Conservation (phyloP, 2,329 filamentous ascomycete species). For the Celoporthe dispersa region DNA sequence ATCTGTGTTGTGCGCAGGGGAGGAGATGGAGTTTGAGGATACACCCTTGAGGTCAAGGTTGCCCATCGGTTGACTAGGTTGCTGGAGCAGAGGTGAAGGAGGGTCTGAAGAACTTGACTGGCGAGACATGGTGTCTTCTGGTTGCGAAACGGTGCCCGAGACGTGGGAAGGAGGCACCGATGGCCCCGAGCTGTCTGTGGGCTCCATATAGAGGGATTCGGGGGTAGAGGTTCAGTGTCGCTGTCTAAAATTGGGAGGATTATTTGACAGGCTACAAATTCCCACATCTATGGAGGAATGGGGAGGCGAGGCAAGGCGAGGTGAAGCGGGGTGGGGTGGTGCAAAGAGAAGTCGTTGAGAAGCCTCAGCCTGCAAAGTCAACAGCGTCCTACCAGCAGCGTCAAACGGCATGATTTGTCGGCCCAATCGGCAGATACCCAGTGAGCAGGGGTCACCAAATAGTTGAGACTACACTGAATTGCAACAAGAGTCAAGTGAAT, state of each 20-base stretch:
- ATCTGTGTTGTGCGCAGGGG: slow-evolving; percentile 24
- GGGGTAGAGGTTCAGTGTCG: not conserved
- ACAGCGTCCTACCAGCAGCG: not conserved
- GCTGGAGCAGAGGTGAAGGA: slow-evolving; percentile 17
- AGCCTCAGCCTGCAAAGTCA: not conserved
- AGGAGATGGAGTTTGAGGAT: slow-evolving; percentile 19
- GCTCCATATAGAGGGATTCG: slow-evolving; percentile 6
- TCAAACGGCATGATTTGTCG: slow-evolving; percentile 11
- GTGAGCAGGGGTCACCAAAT: not conserved
- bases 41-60: slow-evolving; percentile 25
- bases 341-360: slow-evolving; percentile 5
- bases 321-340: not conserved
- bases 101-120: slow-evolving; percentile 11
- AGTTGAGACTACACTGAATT: not conserved
- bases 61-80: slow-evolving; percentile 20
- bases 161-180: slow-evolving; percentile 12
- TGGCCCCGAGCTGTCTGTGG: slow-evolving; percentile 7
- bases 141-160: not conserved
- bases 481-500: not conserved
- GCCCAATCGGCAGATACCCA: slow-evolving; percentile 12
- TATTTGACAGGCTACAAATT: not conserved
- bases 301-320: not conserved
- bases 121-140: slow-evolving; percentile 18
- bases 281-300: not conserved
- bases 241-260: not conserved